These are phyloP conservation scores for Discostella pseudostelligera DNA, from an alignment of 108 stramenopile genomes.

Conservation along the genomic window DNA sequence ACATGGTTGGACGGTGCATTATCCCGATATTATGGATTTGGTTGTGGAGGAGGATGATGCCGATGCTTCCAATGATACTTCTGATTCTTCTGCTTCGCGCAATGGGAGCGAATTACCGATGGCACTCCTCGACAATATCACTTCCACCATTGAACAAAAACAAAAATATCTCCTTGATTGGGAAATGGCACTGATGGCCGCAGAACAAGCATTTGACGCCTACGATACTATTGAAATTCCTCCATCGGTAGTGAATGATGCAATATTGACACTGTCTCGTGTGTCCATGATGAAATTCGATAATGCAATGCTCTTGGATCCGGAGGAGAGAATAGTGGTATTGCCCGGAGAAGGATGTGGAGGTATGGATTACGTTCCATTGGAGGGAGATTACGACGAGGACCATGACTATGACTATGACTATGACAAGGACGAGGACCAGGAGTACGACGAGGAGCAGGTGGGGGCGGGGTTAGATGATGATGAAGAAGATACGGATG, in stretches of 20 bases:
- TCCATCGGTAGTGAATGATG: constrained; percentile 16
- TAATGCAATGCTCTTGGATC: constrained; percentile 25
- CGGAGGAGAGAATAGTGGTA: constrained; percentile 1
- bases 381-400: neutral
- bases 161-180: constrained; percentile 11
- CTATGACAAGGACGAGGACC: neutral
- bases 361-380: constrained; percentile 27
- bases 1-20: neutral
- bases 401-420: neutral
- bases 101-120: neutral
- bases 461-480: constrained; percentile 10
- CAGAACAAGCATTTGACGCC: constrained; percentile 12
- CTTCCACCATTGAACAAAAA: constrained; percentile 7
- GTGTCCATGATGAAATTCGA: constrained; percentile 18
- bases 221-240: constrained; percentile 2
- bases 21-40: constrained; percentile 1
- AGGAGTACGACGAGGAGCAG: constrained; percentile 21
- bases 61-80: neutral
- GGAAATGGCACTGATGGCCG: constrained; percentile 25
- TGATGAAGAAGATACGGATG: constrained; percentile 18
- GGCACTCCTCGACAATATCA: neutral
- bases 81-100: neutral
- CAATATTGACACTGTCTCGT: constrained; percentile 12
- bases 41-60: neutral
- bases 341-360: constrained; percentile 41